Evolutionary conservation across 192 early-diverging fungal genomes (phyloP).

Genomic region (Coemansia sp.): DNA sequence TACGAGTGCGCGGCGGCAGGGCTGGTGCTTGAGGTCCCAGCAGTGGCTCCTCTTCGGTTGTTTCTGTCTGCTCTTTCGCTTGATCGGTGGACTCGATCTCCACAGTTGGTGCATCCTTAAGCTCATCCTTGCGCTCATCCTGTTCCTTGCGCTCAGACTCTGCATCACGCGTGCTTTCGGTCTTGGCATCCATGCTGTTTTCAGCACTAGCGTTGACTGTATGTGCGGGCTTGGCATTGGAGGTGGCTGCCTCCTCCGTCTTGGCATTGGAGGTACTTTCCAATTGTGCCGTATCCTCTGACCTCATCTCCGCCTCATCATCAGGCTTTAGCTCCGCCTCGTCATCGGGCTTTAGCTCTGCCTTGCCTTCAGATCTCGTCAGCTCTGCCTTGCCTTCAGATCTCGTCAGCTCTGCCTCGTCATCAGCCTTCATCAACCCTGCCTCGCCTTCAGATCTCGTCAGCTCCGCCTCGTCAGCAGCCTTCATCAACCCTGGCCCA

Average conservation of each 20-base stretch:
- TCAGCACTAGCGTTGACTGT: neutral
- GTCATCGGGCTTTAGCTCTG: too few species aligned
- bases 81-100: neutral
- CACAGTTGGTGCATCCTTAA: too few species aligned
- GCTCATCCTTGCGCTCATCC: neutral
- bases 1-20: neutral
- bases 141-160: neutral
- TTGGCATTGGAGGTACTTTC: neutral
- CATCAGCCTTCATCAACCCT: too few species aligned
- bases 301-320: neutral
- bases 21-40: neutral
- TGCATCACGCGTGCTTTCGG: neutral
- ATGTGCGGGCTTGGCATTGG: neutral
- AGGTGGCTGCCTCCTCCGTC: neutral
- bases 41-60: neutral
- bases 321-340: too few species aligned
- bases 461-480: too few species aligned
- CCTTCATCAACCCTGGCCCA: too few species aligned
- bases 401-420: too few species aligned
- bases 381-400: too few species aligned
- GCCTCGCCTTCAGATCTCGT: too few species aligned
- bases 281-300: neutral
- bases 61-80: neutral
- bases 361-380: too few species aligned
- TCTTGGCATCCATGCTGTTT: neutral